phyloP scores from a whole-genome alignment of 129 eudicot genomes.

The Lonicera japonica region DNA sequence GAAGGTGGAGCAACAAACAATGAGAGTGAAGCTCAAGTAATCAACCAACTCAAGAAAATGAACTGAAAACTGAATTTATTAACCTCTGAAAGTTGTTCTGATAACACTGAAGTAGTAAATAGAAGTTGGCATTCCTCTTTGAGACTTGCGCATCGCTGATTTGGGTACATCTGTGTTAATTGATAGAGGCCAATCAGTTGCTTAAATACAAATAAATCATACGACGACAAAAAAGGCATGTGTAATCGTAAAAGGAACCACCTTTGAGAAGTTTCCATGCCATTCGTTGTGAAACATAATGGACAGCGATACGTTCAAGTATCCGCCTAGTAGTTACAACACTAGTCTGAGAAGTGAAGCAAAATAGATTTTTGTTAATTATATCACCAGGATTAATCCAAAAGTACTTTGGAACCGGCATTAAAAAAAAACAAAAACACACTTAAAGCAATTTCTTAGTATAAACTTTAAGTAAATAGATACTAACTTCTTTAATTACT shows the following conservation, averaged over 20 bases:
- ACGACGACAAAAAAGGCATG: background rate
- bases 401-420: no score
- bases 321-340: constrained; percentile 81
- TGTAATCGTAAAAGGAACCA: constrained; percentile 6
- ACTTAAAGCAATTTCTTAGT: no score
- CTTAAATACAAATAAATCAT: background rate
- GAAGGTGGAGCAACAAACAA: background rate
- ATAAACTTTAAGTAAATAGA: no score
- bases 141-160: constrained; percentile 82
- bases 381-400: background rate
- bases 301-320: constrained; percentile 79
- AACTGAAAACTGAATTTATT: background rate
- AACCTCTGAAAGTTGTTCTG: constrained; percentile 91
- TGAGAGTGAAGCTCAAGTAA: constrained; percentile 1
- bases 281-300: constrained; percentile 64
- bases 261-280: constrained; percentile 99
- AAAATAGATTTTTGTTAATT: background rate
- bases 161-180: constrained; percentile 59
- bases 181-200: constrained; percentile 2
- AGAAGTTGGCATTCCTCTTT: constrained; percentile 53
- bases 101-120: constrained; percentile 49
- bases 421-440: no score
- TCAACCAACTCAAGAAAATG: background rate
- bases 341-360: constrained; percentile 41
- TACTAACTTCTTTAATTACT: no score